Percentiles rank a stretch among this genome's conserved stretches.
These are phyloP conservation scores for Buddleja alternifolia DNA, from an alignment of 257 asterid species.

Conservation along the genomic window DNA sequence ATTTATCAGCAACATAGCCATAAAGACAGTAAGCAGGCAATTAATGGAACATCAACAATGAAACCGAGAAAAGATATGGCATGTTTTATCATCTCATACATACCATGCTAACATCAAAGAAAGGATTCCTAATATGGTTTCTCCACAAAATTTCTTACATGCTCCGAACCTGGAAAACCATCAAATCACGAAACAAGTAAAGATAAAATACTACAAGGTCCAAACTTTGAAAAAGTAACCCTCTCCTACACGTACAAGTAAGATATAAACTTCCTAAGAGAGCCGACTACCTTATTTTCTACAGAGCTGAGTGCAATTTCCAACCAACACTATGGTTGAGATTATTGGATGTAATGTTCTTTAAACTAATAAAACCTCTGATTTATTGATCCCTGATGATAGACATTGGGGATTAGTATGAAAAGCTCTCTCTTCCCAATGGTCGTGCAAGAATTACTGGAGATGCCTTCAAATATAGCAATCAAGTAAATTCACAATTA, in stretches of 20 bases:
- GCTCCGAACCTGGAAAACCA: constrained; percentile 53
- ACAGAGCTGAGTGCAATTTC: constrained; percentile 67
- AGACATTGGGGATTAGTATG: background rate
- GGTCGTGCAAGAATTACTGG: constrained; percentile 69
- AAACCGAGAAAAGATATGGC: background rate
- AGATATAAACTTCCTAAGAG: background rate
- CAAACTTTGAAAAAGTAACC: background rate
- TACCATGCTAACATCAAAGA: constrained; percentile 60
- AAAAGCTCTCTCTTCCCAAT: constrained; percentile 66
- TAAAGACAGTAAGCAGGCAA: constrained; percentile 4
- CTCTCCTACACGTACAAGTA: background rate
- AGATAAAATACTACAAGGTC: background rate
- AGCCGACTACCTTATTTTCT: constrained; percentile 57
- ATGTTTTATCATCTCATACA: constrained; percentile 31
- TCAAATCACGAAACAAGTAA: background rate
- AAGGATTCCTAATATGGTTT: constrained; percentile 59
- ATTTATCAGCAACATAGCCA: background rate
- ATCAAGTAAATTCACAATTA: constrained; percentile 19
- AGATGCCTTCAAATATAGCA: constrained; percentile 45
- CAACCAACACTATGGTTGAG: constrained; percentile 60
- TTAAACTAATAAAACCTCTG: constrained; percentile 21
- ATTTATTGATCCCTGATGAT: background rate
- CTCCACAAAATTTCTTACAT: constrained; percentile 71
- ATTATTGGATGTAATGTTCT: too few species aligned
- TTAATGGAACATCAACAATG: background rate